Percentiles rank a stretch among this genome's conserved stretches.
Conservation (phyloP, 2,329 filamentous ascomycete species). For the Thelonectria discophora region DNA sequence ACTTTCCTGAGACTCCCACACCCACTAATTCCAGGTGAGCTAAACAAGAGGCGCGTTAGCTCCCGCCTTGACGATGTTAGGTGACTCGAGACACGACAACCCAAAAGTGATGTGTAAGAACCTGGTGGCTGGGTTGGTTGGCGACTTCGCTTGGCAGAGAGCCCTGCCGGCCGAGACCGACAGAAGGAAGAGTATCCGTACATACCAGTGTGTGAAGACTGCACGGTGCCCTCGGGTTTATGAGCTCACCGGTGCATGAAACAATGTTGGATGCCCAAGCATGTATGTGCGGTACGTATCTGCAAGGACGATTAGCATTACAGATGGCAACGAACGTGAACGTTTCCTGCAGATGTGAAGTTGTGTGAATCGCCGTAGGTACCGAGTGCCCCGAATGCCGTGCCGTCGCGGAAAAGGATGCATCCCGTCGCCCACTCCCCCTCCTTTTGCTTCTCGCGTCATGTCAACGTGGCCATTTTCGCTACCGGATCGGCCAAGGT, state of each 20-base stretch:
- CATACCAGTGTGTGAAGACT: background rate
- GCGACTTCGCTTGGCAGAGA: background rate
- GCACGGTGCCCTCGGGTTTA: too few relatives aligned
- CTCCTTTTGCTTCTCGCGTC: too few relatives aligned
- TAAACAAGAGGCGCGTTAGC: constrained; percentile 17
- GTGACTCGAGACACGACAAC: constrained; percentile 11
- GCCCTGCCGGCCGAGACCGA: constrained; percentile 16
- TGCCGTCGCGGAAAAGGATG: too few relatives aligned
- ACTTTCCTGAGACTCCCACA: constrained; percentile 15
- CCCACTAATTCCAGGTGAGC: background rate
- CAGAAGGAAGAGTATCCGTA: constrained; percentile 6
- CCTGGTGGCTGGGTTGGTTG: constrained; percentile 21
- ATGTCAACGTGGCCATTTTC: background rate
- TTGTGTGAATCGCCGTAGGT: background rate
- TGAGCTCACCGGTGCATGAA: too few relatives aligned
- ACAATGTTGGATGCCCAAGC: too few relatives aligned
- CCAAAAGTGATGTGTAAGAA: constrained; percentile 3
- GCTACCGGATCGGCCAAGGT: background rate
- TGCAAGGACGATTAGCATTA: too few relatives aligned
- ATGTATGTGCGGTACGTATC: background rate
- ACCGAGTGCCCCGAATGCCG: too few relatives aligned
- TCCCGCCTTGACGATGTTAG: constrained; percentile 26
- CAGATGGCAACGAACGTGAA: too few relatives aligned
- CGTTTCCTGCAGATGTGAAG: too few relatives aligned
- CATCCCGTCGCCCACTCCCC: background rate